Base-by-base conservation (phyloP, 164 flowering plant genomes). In the Liriodendron chinense region DNA sequence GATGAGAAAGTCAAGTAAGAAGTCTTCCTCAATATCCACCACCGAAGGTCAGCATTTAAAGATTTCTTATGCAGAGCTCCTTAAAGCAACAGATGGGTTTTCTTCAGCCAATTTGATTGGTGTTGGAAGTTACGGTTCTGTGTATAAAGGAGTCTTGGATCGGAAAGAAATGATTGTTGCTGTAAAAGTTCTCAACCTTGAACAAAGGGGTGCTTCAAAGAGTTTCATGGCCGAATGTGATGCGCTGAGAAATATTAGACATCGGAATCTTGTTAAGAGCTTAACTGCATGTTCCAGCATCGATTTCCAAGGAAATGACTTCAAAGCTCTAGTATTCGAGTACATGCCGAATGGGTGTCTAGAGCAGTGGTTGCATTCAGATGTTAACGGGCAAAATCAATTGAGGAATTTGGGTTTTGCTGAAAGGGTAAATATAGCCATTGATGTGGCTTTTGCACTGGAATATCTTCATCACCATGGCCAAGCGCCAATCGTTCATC, bases 321-420 rank as follows among this genome's bases (percentile, higher is more conserved):
- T 85, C 25, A 84, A 77, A 53, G 80, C 79, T n/a, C 65, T 84
- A 3, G 81, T 85, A 21, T 76, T 72, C 26, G 82, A 82, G 69
- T 84, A 75, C 73, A 80, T 85, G 85, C 22, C 75, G 0, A 82
- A 85, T 57, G 86, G 88, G 12, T 80, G 75, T 65, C 65, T 85
- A 7, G 83, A 85, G 8, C 10, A 74, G 47, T 82, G 85, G 86
- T 28, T 85, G 74, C 80, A 85, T 24, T 67, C 72, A 12, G 43
- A 72, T n/a, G 49, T 53, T n/a, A 20, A 26, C 12, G 6, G 57
- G n/a, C 9, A 61, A 48, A 1, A 7, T 5, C 20, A 62, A 12
- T 14, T 4, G 9, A 76, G 26, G 72, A 49, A 26, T 49, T 68
- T 84, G 70, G 77, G 24, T 57, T 57, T 84, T 3, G 67, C 69